phyloP scores from a whole-genome alignment of 805 yeast species.

The Sungouiozyma intestinalis region DNA sequence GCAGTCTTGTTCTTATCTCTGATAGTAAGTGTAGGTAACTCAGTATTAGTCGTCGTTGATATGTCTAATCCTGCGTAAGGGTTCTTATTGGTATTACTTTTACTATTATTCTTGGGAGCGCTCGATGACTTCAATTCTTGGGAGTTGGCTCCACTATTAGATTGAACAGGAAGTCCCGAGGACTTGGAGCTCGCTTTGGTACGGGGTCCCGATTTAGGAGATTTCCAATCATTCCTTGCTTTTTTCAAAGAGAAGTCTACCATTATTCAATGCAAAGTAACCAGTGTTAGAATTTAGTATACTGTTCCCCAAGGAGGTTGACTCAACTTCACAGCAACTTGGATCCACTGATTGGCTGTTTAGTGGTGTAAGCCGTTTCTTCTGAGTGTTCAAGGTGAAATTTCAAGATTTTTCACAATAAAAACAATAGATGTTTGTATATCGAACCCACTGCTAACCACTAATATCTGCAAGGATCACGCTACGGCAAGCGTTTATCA shows the following conservation, averaged over 20 bases:
- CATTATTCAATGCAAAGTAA: slow-evolving; percentile 12
- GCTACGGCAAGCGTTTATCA: too few relatives aligned
- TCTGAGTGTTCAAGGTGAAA: too few relatives aligned
- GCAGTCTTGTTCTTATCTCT: slow-evolving; percentile 32
- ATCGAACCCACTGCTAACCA: background rate
- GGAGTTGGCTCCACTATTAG: too few relatives aligned
- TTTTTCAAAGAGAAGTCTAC: slow-evolving; percentile 28
- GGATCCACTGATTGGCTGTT: too few relatives aligned
- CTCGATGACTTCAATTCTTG: too few relatives aligned
- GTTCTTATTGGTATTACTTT: slow-evolving; percentile 5
- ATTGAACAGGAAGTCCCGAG: background rate
- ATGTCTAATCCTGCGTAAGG: slow-evolving; percentile 6
- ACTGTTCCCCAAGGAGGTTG: too few relatives aligned
- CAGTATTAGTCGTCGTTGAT: slow-evolving; percentile 4
- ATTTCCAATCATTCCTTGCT: slow-evolving; percentile 24
- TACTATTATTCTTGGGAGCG: slow-evolving; percentile 3
- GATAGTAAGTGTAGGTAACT: slow-evolving; percentile 28
- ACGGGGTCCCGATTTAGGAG: slow-evolving; percentile 9
- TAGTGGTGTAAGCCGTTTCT: too few relatives aligned
- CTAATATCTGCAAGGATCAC: too few relatives aligned
- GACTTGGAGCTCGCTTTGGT: slow-evolving; percentile 4
- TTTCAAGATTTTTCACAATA: background rate
- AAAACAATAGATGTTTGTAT: background rate
- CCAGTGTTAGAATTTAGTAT: background rate
- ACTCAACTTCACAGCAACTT: too few relatives aligned